Base-by-base conservation (phyloP, 139 green algal species). In the Chlorella vulgaris region DNA sequence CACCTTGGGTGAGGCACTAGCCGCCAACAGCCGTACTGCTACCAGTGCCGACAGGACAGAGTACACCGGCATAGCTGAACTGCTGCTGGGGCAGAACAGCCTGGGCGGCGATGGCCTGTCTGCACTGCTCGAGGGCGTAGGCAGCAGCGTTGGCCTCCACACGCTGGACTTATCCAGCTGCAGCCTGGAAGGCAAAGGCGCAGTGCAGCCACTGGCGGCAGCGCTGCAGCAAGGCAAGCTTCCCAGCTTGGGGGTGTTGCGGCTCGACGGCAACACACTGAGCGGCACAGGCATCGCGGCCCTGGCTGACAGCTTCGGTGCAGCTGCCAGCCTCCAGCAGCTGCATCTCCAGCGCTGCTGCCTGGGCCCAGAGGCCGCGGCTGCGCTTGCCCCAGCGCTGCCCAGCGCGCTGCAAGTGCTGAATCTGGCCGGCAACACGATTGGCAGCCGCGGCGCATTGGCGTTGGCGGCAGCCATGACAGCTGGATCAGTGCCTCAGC, bases 261-360 rank as follows among this genome's bases (percentile, higher is more conserved):
- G 73, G 21, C 39, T 86, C 3, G 58, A 86, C 33, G 38, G 69
- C 35, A 86, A 86, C 40, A 38, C 35, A 15, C 47, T 86, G 22
- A 42, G 78, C 7, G 29, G 24, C 15, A 58, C 22, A 19, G 38
- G 53, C 15, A 35, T 35, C 39, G 53, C 42, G 4, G 43, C n/a
- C 3, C 53, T 79, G 51, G 73, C 53, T n/a, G 50, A 1, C 70
- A 33, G 70, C 31, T 0, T 18, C 47, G 33, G 51, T 31, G 38
- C 36, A 62, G 51, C n/a, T n/a, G n/a, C n/a, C 3, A 7, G 28
- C 7, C 29, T 53, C 26, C 42, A 78, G 28, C 33, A 29, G 40
- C 53, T 79, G 51, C 73, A 79, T 24, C 24, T 79, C 42, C 73
- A 79, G 73, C 33, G 73, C 26, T 79, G 73, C 73, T 50, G 51